phyloP scores from a whole-genome alignment of 2,329 filamentous ascomycete species.

The Nakataea oryzae region DNA sequence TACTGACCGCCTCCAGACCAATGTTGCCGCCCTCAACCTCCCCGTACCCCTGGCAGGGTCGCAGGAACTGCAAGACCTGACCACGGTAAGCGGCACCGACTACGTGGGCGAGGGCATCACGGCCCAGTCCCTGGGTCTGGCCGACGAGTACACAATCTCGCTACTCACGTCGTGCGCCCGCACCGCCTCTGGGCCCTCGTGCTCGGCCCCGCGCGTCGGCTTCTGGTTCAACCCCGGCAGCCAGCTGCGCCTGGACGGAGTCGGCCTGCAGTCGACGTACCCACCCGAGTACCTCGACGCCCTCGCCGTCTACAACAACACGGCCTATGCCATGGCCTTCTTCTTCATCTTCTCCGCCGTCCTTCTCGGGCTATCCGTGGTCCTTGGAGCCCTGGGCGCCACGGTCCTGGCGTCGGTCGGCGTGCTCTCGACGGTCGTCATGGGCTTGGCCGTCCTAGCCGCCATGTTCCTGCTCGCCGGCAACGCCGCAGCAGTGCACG shows the following conservation, averaged over 20 bases:
- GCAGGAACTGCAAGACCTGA: constrained; percentile 19
- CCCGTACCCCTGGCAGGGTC: constrained; percentile 20
- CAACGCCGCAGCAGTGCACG: constrained; percentile 14
- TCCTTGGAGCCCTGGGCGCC: constrained; percentile 11
- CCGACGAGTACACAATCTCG: constrained; percentile 18
- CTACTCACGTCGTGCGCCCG: constrained; percentile 21
- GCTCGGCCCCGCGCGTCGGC: constrained; percentile 16
- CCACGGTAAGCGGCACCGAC: constrained; percentile 18
- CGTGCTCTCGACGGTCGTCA: constrained; percentile 1
- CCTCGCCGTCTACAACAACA: constrained; percentile 14
- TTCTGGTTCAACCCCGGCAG: constrained; percentile 19
- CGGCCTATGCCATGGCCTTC: constrained; percentile 16
- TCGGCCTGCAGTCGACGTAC: constrained; percentile 11
- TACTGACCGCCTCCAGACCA: constrained; percentile 13
- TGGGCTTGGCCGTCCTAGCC: constrained; percentile 10
- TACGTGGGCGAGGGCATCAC: constrained; percentile 17
- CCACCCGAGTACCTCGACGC: constrained; percentile 12
- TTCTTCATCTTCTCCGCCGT: constrained; percentile 18
- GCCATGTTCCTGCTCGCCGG: constrained; percentile 16
- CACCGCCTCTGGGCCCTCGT: constrained; percentile 12
- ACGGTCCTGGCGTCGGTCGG: constrained; percentile 6
- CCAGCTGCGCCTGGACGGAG: constrained; percentile 18
- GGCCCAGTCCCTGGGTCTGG: constrained; percentile 16
- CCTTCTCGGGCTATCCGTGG: constrained; percentile 11
- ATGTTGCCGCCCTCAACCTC: constrained; percentile 16